Evolutionary conservation across 257 asterid species (phyloP).

Genomic region (Solanum piurae): DNA sequence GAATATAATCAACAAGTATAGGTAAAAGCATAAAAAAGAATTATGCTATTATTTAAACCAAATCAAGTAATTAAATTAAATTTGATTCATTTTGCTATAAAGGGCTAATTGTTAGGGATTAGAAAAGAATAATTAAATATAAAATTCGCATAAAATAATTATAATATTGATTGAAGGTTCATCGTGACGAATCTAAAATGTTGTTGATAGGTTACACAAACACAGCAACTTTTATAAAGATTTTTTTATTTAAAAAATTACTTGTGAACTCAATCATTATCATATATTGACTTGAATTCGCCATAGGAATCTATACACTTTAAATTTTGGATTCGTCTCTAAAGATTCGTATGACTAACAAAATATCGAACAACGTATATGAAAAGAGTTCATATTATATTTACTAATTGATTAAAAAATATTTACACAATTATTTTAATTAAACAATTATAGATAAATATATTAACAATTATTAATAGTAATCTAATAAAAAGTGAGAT

Average conservation of each 20-base stretch:
- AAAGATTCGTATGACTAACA: background rate
- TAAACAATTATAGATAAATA: background rate
- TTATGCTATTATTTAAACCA: background rate
- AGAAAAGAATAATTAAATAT: background rate
- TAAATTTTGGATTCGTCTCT: too few species aligned
- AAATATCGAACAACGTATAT: background rate
- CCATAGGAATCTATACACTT: background rate
- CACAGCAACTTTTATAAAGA: too few species aligned
- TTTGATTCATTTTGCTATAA: background rate
- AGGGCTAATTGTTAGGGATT: background rate
- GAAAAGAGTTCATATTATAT: background rate
- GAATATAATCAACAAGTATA: background rate
- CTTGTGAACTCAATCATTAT: background rate
- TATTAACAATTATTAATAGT: too few species aligned
- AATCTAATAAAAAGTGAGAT: too few species aligned
- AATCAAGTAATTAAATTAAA: background rate
- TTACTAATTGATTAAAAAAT: too few species aligned
- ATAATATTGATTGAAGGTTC: background rate
- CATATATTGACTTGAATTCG: background rate
- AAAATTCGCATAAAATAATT: background rate
- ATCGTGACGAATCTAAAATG: background rate
- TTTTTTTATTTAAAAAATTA: background rate
- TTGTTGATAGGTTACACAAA: background rate
- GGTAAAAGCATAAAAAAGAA: background rate
- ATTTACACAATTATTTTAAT: too few species aligned